Base-by-base conservation (phyloP, 2,329 filamentous ascomycete genomes). In the Xylariaceae sp. region DNA sequence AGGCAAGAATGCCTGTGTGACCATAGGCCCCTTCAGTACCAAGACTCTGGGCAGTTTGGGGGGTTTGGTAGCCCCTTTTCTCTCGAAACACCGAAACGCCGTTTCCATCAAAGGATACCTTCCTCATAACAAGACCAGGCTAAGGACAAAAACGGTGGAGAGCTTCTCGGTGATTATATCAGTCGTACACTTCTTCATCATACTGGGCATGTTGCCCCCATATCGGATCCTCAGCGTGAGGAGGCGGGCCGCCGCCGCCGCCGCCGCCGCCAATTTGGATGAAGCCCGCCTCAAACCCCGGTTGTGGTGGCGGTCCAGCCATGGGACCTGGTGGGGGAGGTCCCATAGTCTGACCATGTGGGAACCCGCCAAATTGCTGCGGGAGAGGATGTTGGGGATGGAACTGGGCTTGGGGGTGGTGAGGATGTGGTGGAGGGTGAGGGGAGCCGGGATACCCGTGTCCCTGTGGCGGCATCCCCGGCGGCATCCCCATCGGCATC, bases 231-330 rank as follows among this genome's bases (percentile, higher is more conserved):
- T 34, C 43, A 9, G 38, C 35, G 4, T 44, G 46, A 9, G 39
- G 46, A 2, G 43, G 47, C 3, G 43, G 43, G n/a, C 29, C 38
- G 13, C n/a, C n/a, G n/a, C 48, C 46, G 11, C 11, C 7, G 11
- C 43, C 43, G 18, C 37, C 37, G 16, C 45, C 43, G n/a, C 44
- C 45, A 5, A 57, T 29, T 37, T 57, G 53, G 26, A 57, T 54
- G 35, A 57, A 57, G 18, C 54, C 54, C 27, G 27, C 41, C n/a
- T 55, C 52, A 26, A 57, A 57, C 1, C 50, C 53, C 3, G 45
- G 32, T 5, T 45, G 46, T n/a, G 37, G 44, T 26, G 39, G 35
- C 9, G 38, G 38, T 4, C 31, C 34, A 1, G 37, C 3, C 34
- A 41, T 36, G n/a, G 45, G 30, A 26, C 44, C 41, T 4, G 46